A percentile compares a stretch with the other conserved stretches of the same genome.
These are phyloP conservation scores for Debaryomycetaceae sp. DNA, from an alignment of 1,139 yeast species.

Conservation along the genomic window DNA sequence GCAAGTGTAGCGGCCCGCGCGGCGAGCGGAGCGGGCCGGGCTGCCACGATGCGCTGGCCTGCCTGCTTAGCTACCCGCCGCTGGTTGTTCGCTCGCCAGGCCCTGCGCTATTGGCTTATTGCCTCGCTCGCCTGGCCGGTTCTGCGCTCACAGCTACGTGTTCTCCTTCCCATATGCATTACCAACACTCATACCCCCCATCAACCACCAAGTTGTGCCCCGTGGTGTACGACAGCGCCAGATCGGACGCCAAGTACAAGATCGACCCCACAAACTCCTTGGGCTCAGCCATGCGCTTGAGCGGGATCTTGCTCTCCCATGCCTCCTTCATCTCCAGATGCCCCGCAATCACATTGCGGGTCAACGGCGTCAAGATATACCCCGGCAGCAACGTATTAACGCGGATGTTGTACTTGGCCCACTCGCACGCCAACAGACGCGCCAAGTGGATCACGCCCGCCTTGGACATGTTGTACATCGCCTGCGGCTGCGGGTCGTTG, in stretches of 20 bases:
- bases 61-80: too few relatives aligned
- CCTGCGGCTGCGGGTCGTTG: constrained; percentile 49
- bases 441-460: constrained; percentile 49
- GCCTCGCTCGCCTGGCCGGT: too few relatives aligned
- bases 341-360: constrained; percentile 43
- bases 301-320: constrained; percentile 46
- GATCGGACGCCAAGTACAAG: constrained; percentile 43
- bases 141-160: too few relatives aligned
- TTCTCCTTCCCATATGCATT: too few relatives aligned
- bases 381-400: constrained; percentile 48
- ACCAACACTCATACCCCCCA: constrained; percentile 45
- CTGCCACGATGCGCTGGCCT: too few relatives aligned
- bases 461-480: constrained; percentile 49
- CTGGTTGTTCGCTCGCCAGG: too few relatives aligned
- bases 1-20: too few relatives aligned
- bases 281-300: constrained; percentile 51
- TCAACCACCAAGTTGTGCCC: constrained; percentile 50
- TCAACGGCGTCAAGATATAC: constrained; percentile 46
- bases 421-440: constrained; percentile 47
- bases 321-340: constrained; percentile 44
- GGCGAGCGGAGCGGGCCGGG: too few relatives aligned
- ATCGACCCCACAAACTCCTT: constrained; percentile 46
- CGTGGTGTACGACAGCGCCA: constrained; percentile 45
- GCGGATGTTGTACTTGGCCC: constrained; percentile 49
- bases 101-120: too few relatives aligned